Percentiles rank a stretch among this genome's conserved stretches.
Evolutionary conservation across 805 yeast genomes (phyloP).

Genomic region (Cyberlindnera maritima): DNA sequence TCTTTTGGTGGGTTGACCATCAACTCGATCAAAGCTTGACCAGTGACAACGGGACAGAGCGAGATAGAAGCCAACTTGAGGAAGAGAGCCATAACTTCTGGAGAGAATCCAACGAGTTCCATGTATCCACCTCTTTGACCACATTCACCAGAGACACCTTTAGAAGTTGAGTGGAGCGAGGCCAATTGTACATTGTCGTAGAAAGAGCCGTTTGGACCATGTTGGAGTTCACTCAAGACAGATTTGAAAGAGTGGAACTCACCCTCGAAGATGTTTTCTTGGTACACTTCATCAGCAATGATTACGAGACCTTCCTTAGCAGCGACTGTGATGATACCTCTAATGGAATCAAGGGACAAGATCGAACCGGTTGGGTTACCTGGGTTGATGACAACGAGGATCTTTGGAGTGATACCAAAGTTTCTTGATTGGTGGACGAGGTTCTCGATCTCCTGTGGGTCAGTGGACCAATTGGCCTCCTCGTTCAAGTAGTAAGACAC

Average conservation of each 20-base stretch:
- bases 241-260: constrained; percentile 83
- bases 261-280: constrained; percentile 83
- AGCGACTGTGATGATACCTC: constrained; percentile 70
- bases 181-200: constrained; percentile 82
- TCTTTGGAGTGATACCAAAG: constrained; percentile 62
- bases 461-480: constrained; percentile 77
- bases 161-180: constrained; percentile 94
- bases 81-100: constrained; percentile 65
- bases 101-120: constrained; percentile 83
- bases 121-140: constrained; percentile 99
- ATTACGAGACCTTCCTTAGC: constrained; percentile 82
- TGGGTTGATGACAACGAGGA: constrained; percentile 92
- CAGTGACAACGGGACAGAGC: constrained; percentile 91
- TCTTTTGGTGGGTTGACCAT: constrained; percentile 88
- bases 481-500: constrained; percentile 88
- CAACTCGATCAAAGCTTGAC: constrained; percentile 89
- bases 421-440: constrained; percentile 47
- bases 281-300: constrained; percentile 98
- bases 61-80: constrained; percentile 88
- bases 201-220: constrained; percentile 39
- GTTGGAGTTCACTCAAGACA: constrained; percentile 65
- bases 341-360: constrained; percentile 61
- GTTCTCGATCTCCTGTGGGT: constrained; percentile 58
- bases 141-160: constrained; percentile 97
- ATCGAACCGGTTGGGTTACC: constrained; percentile 98